A percentile compares a stretch with the other conserved stretches of the same genome.
phyloP scores from a whole-genome alignment of 306 rosid genomes.

The Lathyrus oleraceus region DNA sequence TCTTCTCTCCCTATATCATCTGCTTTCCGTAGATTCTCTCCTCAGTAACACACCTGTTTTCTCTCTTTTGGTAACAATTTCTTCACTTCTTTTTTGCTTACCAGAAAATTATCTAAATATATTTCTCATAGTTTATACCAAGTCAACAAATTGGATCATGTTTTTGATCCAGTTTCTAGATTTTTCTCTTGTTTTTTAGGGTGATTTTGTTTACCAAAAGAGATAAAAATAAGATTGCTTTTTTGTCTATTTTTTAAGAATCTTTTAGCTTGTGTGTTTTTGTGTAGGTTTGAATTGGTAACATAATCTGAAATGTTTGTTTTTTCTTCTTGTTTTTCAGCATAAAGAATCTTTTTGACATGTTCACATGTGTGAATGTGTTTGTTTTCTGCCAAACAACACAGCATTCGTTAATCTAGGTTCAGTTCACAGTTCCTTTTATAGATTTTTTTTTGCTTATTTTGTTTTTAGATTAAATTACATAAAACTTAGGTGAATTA shows the following conservation, averaged over 20 bases:
- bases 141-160: conserved; percentile 17
- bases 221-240: not conserved
- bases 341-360: not conserved
- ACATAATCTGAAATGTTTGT: not conserved
- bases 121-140: not conserved
- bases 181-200: not conserved
- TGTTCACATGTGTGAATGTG: conserved; percentile 26
- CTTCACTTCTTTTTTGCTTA: conserved; percentile 6
- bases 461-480: not conserved
- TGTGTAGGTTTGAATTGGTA: conserved; percentile 15
- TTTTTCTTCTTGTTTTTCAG: conserved; percentile 10
- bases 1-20: not conserved
- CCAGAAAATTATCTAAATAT: not conserved
- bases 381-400: conserved; percentile 1
- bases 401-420: not conserved
- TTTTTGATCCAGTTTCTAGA: not conserved
- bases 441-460: not conserved
- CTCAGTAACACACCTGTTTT: not conserved
- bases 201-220: not conserved
- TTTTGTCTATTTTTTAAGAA: not conserved
- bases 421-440: not conserved
- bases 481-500: not conserved
- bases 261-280: not conserved
- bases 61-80: conserved; percentile 25
- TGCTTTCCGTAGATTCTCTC: conserved; percentile 24